Percentiles rank a stretch among this genome's conserved stretches.
Evolutionary conservation across 1,284 basidiomycete genomes (phyloP).

Genomic region (Microbotryum silenes-acaulis): DNA sequence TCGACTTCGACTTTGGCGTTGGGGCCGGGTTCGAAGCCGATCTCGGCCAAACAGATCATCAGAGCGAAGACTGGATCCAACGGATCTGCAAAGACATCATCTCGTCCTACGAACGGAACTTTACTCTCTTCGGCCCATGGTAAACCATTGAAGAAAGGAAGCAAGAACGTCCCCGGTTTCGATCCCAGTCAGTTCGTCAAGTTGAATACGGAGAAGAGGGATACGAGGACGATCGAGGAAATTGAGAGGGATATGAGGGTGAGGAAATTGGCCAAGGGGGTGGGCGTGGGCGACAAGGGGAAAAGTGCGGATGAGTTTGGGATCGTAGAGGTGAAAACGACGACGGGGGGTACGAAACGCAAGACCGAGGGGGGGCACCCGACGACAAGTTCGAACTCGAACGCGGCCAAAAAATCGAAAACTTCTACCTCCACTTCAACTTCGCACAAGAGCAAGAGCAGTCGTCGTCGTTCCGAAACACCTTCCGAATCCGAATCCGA

Average conservation of each 20-base stretch:
- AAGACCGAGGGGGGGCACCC: neutral
- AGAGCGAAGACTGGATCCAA: neutral
- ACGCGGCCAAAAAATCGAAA: no score
- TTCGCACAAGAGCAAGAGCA: no score
- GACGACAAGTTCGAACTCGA: no score
- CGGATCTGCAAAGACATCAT: no score
- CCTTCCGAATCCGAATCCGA: no score
- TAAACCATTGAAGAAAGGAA: constrained; percentile 8
- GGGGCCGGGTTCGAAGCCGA: neutral
- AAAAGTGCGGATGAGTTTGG: neutral
- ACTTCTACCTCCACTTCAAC: no score
- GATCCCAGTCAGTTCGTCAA: constrained; percentile 17
- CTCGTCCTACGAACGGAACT: neutral
- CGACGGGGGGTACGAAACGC: neutral
- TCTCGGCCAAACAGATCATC: neutral
- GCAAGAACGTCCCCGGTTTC: constrained; percentile 12
- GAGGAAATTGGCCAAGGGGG: constrained; percentile 4
- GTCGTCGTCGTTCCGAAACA: no score
- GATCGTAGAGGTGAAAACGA: neutral
- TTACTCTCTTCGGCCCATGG: neutral
- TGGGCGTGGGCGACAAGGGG: neutral
- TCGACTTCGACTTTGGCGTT: no score
- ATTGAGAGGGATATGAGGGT: constrained; percentile 32
- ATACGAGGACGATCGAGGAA: constrained; percentile 35
- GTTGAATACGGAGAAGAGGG: constrained; percentile 31